phyloP scores from a whole-genome alignment of 2,329 filamentous ascomycete genomes.

The Aspergillus aculeatus region DNA sequence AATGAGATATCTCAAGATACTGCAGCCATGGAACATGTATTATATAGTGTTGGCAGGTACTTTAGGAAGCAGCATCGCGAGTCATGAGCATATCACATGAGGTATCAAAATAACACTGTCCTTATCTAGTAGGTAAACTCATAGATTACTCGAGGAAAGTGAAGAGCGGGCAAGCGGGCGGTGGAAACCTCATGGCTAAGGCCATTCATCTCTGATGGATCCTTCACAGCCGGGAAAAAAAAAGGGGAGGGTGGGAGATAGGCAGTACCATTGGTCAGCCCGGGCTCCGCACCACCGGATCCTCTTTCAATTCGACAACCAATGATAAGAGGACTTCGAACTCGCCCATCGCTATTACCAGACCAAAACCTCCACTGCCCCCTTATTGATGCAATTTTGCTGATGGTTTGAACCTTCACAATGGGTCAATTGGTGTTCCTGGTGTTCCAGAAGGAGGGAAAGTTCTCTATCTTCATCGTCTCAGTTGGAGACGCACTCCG shows the following conservation, averaged over 20 bases:
- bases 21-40: background rate
- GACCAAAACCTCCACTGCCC: constrained; percentile 14
- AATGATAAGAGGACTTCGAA: background rate
- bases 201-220: no score
- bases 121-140: no score
- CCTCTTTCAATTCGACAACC: constrained; percentile 3
- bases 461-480: constrained; percentile 1
- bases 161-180: background rate
- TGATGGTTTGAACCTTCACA: background rate
- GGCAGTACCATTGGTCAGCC: constrained; percentile 11
- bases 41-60: background rate
- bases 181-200: background rate
- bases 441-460: background rate
- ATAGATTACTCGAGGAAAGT: background rate
- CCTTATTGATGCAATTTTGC: constrained; percentile 6
- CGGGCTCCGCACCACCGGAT: constrained; percentile 2
- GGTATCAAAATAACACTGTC: background rate
- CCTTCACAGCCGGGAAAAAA: background rate
- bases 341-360: constrained; percentile 8
- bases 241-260: constrained; percentile 13
- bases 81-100: background rate
- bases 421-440: background rate
- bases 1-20: background rate
- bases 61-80: background rate
- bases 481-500: background rate